phyloP scores from a whole-genome alignment of 768 basidiomycete species.

The Udeniomyces megalosporus region DNA sequence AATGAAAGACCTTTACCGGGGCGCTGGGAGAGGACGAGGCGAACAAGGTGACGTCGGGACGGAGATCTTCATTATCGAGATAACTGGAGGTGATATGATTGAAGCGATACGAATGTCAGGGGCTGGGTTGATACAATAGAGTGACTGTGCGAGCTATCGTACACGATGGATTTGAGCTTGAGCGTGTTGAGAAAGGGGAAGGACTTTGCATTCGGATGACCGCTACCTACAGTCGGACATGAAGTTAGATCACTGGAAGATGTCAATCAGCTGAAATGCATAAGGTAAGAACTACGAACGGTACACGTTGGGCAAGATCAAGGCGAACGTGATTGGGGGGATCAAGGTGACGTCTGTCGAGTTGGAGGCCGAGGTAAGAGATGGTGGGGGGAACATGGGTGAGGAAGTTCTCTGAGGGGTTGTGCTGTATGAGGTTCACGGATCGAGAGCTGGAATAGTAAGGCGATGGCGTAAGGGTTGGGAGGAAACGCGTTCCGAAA shows the following conservation, averaged over 20 bases:
- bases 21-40: slow-evolving; percentile 7
- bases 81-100: slow-evolving; percentile 16
- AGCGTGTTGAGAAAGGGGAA: slow-evolving; percentile 24
- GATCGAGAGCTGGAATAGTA: too few species aligned
- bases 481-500: too few species aligned
- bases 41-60: slow-evolving; percentile 22
- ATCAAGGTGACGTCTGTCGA: background rate
- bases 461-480: too few species aligned
- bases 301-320: too few species aligned
- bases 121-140: background rate
- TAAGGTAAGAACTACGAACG: too few species aligned
- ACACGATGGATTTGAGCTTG: slow-evolving; percentile 25
- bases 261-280: too few species aligned
- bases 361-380: too few species aligned
- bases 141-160: slow-evolving; percentile 3
- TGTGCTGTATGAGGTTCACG: too few species aligned
- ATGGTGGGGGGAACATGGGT: too few species aligned
- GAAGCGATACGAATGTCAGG: background rate
- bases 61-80: slow-evolving; percentile 22
- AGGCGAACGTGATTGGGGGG: background rate
- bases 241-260: too few species aligned
- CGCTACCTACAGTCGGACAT: too few species aligned
- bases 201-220: slow-evolving; percentile 29
- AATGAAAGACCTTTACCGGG: slow-evolving; percentile 18
- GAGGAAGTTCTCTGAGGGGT: too few species aligned